phyloP scores from a whole-genome alignment of 2,329 filamentous ascomycete genomes.

The Verruconis gallopava region DNA sequence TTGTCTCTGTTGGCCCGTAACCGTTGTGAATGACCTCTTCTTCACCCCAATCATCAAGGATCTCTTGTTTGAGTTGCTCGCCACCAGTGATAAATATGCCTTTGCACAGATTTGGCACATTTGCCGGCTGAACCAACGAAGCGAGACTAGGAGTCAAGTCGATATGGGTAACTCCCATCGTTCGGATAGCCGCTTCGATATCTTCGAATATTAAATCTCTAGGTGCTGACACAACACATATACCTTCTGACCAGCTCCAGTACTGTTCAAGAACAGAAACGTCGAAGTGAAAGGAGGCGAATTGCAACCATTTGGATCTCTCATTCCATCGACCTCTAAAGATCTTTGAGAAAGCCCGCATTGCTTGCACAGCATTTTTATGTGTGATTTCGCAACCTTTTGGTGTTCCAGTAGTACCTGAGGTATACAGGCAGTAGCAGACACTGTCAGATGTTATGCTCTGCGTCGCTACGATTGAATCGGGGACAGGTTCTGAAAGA shows the following conservation, averaged over 20 bases:
- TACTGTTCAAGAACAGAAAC: conserved; percentile 89
- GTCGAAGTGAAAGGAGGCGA: conserved; percentile 89
- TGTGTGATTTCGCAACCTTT: conserved; percentile 86
- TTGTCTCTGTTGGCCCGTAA: conserved; percentile 81
- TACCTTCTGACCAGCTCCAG: conserved; percentile 88
- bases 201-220: conserved; percentile 79
- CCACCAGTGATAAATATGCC: conserved; percentile 92
- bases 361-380: conserved; percentile 76
- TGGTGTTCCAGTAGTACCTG: conserved; percentile 74
- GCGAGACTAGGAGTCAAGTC: conserved; percentile 80
- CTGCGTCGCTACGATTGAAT: too few species aligned
- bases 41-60: conserved; percentile 73
- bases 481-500: conserved; percentile 11
- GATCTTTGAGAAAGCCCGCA: conserved; percentile 71
- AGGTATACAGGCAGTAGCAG: conserved; percentile 33
- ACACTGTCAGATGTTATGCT: conserved; percentile 13
- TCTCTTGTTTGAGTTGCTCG: conserved; percentile 78
- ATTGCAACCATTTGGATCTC: conserved; percentile 74
- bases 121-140: conserved; percentile 56
- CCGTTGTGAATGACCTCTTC: conserved; percentile 79
- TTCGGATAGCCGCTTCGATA: conserved; percentile 57
- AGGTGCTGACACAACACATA: conserved; percentile 69
- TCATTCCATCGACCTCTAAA: conserved; percentile 63
- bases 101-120: conserved; percentile 64
- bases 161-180: conserved; percentile 71